Percentiles rank a stretch among this genome's conserved stretches.
Evolutionary conservation across 1,284 basidiomycete species (phyloP).

Genomic region (Naganishia liquefaciens): DNA sequence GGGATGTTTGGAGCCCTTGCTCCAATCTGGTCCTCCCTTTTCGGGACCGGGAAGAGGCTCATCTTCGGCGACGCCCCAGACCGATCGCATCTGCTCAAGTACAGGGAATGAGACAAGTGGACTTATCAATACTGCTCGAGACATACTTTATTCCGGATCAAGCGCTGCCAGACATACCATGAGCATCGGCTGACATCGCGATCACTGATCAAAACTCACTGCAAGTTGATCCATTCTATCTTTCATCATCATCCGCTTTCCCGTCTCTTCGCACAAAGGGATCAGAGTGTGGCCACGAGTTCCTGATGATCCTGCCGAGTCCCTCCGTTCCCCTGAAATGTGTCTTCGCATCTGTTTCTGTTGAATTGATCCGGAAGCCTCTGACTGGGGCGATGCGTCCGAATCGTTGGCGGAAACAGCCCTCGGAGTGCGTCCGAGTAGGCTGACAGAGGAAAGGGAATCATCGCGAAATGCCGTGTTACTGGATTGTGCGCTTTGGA

Average conservation of each 20-base stretch:
- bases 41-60: constrained; percentile 30
- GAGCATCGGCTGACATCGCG: neutral
- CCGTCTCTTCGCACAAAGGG: constrained; percentile 27
- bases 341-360: neutral
- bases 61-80: constrained; percentile 26
- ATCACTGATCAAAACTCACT: constrained; percentile 3
- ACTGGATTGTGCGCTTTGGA: neutral
- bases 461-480: neutral
- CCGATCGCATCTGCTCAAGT: constrained; percentile 21
- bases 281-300: constrained; percentile 10
- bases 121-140: neutral
- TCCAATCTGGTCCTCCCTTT: constrained; percentile 30
- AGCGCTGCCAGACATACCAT: constrained; percentile 10
- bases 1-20: constrained; percentile 29
- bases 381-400: constrained; percentile 17
- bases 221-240: constrained; percentile 32
- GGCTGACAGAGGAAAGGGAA: neutral
- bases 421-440: neutral
- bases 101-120: neutral
- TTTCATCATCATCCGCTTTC: constrained; percentile 26
- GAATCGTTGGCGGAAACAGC: constrained; percentile 5
- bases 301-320: constrained; percentile 12
- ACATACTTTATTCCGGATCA: constrained; percentile 27
- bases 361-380: neutral
- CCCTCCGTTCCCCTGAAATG: constrained; percentile 1